Percentiles rank a stretch among this genome's conserved stretches.
phyloP scores from a whole-genome alignment of 1,284 basidiomycete genomes.

The Leucocoprinus gongylophorus region DNA sequence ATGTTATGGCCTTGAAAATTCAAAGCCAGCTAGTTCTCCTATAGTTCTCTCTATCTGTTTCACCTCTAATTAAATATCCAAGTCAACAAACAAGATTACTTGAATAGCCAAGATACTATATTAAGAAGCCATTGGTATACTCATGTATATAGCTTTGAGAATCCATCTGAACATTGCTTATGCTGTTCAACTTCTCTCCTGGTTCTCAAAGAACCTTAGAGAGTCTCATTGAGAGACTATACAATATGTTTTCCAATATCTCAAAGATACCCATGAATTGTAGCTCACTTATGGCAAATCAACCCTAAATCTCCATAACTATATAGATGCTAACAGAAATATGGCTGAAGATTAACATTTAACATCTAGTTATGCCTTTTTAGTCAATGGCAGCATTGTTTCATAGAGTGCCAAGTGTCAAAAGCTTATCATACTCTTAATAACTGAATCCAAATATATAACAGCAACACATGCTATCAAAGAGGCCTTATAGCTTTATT shows the following conservation, averaged over 20 bases:
- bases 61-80: slow-evolving; percentile 12
- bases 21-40: slow-evolving; percentile 20
- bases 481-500: no score
- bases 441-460: no score
- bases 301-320: no score
- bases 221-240: slow-evolving; percentile 24
- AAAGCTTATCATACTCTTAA: no score
- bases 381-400: no score
- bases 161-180: slow-evolving; percentile 26
- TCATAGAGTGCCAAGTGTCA: no score
- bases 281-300: no score
- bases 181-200: slow-evolving; percentile 20
- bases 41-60: slow-evolving; percentile 21
- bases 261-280: slow-evolving; percentile 24
- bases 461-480: no score
- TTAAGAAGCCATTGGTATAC: slow-evolving; percentile 17
- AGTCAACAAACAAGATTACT: slow-evolving; percentile 9
- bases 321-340: no score
- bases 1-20: slow-evolving; percentile 14
- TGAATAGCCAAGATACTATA: slow-evolving; percentile 12
- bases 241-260: slow-evolving; percentile 26
- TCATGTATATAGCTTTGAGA: slow-evolving; percentile 24
- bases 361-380: no score
- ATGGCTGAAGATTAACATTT: no score
- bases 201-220: slow-evolving; percentile 22